Base-by-base conservation (phyloP, 345 rosid species). In the Hypericum perforatum region DNA sequence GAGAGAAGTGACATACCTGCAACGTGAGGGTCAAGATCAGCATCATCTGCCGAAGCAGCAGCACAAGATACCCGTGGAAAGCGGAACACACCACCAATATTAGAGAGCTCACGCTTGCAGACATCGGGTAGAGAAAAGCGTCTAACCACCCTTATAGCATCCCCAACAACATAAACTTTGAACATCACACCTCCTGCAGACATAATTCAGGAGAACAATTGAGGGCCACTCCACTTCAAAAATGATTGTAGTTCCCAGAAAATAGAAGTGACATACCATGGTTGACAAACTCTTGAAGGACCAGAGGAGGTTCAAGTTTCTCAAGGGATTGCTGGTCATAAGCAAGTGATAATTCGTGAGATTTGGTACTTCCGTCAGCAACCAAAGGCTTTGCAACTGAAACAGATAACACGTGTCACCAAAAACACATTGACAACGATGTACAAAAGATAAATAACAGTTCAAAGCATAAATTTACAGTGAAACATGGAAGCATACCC, bases 61-160 rank as follows among this genome's bases (percentile, higher is more conserved):
- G 89, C 82, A 70, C 78, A 79, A 37, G 82, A 79, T 64, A 82
- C 85, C 45, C 82, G 65, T 8, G 89, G 89, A 68, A 82, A 82
- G 6, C 76, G 76, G 51, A 66, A 73, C 12, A 82, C 73, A 14
- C 89, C 89, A 51, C 71, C 76, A 57, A 12, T 53, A 49, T 59
- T 76, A 4, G 73, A 56, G 44, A 80, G 71, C 59, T 78, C 96
- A 43, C 81, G 64, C 61, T 68, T 77, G 57, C 85, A 76, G 42
- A 87, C 87, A 77, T 87, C 78, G 40, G 96, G 94, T 64, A 87
- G 76, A 55, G 96, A 87, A 74, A 84, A 82, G 11, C 90, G 82
- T 57, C 87, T 70, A 32, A 84, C 90, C 47, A 78, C 89, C 78
- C 78, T 87, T 58, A 87, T 78, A 51, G 94, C 74, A 49, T 87